Evolutionary conservation across 495 filamentous ascomycete species (phyloP).

Genomic region (Saxispiralis lemnorum): DNA sequence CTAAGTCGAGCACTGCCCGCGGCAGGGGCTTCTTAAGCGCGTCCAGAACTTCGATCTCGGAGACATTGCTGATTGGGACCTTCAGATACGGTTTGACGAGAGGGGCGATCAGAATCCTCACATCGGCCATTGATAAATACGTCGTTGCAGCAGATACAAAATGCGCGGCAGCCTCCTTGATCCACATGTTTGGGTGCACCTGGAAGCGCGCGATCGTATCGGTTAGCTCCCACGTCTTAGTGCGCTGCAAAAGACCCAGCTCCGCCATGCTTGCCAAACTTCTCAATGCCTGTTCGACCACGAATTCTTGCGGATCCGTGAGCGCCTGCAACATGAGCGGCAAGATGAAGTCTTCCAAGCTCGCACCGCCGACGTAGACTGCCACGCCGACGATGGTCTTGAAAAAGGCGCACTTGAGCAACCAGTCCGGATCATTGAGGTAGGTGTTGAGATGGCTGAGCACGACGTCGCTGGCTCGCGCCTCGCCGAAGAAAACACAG

Average conservation of each 20-base stretch:
- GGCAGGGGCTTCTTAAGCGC: conserved; percentile 70
- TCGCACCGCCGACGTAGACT: conserved; percentile 69
- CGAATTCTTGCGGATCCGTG: conserved; percentile 86
- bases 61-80: conserved; percentile 38
- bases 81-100: conserved; percentile 72
- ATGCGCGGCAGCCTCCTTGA: conserved; percentile 69
- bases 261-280: conserved; percentile 81
- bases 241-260: conserved; percentile 68
- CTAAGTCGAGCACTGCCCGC: conserved; percentile 63
- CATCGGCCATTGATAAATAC: conserved; percentile 66
- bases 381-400: conserved; percentile 88
- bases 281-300: conserved; percentile 76
- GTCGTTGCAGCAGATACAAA: conserved; percentile 62
- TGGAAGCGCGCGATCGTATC: conserved; percentile 66
- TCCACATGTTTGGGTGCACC: conserved; percentile 89
- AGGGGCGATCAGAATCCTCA: conserved; percentile 63
- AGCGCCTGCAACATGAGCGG: conserved; percentile 95
- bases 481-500: conserved; percentile 85
- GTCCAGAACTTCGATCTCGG: conserved; percentile 60
- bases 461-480: conserved; percentile 81
- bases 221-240: conserved; percentile 72
- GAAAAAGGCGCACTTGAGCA: conserved; percentile 90
- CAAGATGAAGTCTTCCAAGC: conserved; percentile 86
- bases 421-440: conserved; percentile 91
- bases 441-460: conserved; percentile 94